Evolutionary conservation across 768 basidiomycete genomes (phyloP).

Genomic region (Suillus ampliporus): DNA sequence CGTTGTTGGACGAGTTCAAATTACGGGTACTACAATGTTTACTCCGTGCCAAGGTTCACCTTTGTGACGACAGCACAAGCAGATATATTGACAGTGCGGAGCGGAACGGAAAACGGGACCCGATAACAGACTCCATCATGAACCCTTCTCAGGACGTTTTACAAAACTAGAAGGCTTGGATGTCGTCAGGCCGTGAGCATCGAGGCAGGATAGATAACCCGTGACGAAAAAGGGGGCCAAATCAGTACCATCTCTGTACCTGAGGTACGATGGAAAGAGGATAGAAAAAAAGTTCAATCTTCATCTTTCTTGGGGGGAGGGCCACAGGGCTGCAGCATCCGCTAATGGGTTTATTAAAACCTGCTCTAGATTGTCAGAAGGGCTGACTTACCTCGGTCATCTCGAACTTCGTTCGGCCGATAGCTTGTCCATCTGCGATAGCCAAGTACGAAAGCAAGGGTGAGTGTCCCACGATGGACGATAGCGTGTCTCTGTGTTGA

Average conservation of each 20-base stretch:
- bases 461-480: slow-evolving; percentile 92
- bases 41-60: neutral
- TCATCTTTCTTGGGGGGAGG: slow-evolving; percentile 92
- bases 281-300: slow-evolving; percentile 44
- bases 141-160: neutral
- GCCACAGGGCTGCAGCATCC: slow-evolving; percentile 94
- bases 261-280: neutral
- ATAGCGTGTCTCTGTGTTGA: slow-evolving; percentile 94
- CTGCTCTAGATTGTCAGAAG: slow-evolving; percentile 27
- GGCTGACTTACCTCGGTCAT: slow-evolving; percentile 80
- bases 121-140: too few species aligned
- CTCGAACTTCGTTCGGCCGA: slow-evolving; percentile 89
- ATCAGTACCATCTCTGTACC: neutral
- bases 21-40: neutral
- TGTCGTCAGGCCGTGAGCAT: neutral
- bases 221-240: neutral
- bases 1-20: neutral
- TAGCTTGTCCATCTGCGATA: slow-evolving; percentile 93
- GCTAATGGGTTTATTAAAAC: slow-evolving; percentile 46
- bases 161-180: neutral
- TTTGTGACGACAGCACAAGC: too few species aligned
- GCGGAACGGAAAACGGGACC: neutral
- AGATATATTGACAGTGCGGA: neutral
- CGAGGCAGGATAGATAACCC: neutral
- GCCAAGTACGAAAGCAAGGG: slow-evolving; percentile 85